Conservation (phyloP, 768 basidiomycete species). For the Amanita inopinata region DNA sequence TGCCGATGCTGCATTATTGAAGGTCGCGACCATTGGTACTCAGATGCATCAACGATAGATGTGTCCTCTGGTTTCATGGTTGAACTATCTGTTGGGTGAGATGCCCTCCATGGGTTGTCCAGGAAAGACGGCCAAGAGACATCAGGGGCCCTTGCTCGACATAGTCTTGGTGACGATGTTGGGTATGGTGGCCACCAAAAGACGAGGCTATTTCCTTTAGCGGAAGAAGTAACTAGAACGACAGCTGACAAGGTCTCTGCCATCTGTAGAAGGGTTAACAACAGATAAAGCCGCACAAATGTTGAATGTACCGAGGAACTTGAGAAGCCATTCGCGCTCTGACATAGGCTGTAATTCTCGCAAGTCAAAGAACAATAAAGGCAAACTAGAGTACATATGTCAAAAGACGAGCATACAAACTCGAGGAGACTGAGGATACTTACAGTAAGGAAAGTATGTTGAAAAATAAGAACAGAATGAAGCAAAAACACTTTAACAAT, state of each 20-base stretch:
- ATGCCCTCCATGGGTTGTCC: conserved; percentile 70
- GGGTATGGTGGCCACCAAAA: conserved; percentile 83
- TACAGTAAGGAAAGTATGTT: too few species aligned
- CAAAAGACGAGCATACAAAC: too few species aligned
- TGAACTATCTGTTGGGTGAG: conserved; percentile 35
- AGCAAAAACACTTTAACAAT: too few species aligned
- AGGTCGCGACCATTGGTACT: conserved; percentile 59
- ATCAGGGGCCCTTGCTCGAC: conserved; percentile 52
- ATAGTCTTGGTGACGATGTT: conserved; percentile 51
- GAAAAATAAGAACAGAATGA: too few species aligned
- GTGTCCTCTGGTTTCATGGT: conserved; percentile 16
- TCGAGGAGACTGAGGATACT: too few species aligned
- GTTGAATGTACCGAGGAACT: too few species aligned
- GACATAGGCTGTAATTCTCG: too few species aligned
- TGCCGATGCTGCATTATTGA: not conserved
- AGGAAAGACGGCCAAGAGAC: conserved; percentile 37
- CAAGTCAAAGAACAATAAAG: too few species aligned
- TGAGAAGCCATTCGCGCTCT: too few species aligned
- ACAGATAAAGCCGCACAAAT: too few species aligned
- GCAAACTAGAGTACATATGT: too few species aligned
- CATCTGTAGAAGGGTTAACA: conserved; percentile 35
- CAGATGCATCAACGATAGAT: conserved; percentile 24
- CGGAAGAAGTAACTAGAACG: conserved; percentile 76
- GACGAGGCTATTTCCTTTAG: conserved; percentile 68
- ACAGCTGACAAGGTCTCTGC: conserved; percentile 74